These are phyloP conservation scores for Cantharellus anzutake DNA, from an alignment of 768 basidiomycete species.

Conservation along the genomic window DNA sequence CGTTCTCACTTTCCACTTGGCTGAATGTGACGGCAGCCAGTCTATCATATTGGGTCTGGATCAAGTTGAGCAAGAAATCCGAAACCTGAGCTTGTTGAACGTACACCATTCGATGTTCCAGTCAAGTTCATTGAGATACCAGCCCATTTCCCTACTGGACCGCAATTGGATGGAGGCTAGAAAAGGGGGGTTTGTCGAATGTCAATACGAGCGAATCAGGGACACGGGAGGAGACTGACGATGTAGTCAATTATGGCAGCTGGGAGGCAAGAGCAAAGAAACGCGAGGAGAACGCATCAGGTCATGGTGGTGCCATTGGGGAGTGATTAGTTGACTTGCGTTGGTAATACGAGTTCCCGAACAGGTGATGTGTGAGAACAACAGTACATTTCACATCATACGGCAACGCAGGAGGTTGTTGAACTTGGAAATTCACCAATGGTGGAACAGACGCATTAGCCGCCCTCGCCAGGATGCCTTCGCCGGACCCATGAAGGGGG, in stretches of 20 bases:
- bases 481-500: too few species aligned
- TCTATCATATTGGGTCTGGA: constrained; percentile 45
- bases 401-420: constrained; percentile 55
- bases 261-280: neutral
- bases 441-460: constrained; percentile 2
- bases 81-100: neutral
- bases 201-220: neutral
- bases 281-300: too few species aligned
- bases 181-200: neutral
- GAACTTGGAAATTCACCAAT: constrained; percentile 48
- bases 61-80: neutral
- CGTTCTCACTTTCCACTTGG: constrained; percentile 47
- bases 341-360: constrained; percentile 4
- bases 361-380: constrained; percentile 38
- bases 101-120: constrained; percentile 45
- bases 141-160: constrained; percentile 50
- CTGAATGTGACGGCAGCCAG: constrained; percentile 57
- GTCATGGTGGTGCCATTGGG: neutral
- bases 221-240: neutral
- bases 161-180: constrained; percentile 49
- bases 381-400: constrained; percentile 43
- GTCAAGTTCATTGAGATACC: constrained; percentile 61
- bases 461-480: neutral
- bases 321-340: neutral
- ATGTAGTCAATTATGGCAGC: neutral